Percentiles rank a stretch among this genome's conserved stretches.
Evolutionary conservation across 1,284 basidiomycete species (phyloP).

Genomic region (Ceratobasidium sp.): DNA sequence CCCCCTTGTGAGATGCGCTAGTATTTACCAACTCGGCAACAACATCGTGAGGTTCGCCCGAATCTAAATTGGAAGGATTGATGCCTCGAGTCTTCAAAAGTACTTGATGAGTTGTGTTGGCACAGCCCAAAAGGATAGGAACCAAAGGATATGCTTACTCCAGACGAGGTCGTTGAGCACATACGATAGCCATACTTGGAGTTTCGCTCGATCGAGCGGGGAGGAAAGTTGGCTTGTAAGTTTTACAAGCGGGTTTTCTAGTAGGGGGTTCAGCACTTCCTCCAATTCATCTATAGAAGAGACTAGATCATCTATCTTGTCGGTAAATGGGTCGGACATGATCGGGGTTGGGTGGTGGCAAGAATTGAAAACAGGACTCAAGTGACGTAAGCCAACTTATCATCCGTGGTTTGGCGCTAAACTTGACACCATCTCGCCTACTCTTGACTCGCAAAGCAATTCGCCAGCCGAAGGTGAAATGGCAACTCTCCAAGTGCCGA

Average conservation of each 20-base stretch:
- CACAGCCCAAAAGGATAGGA: neutral
- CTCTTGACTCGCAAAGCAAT: neutral
- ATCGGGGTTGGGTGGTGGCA: neutral
- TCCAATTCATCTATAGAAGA: conserved; percentile 76
- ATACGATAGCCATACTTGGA: conserved; percentile 80
- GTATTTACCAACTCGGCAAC: conserved; percentile 74
- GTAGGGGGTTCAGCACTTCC: conserved; percentile 70
- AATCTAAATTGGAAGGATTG: conserved; percentile 68
- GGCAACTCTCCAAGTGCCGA: too few relatives aligned
- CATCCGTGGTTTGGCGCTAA: conserved; percentile 8
- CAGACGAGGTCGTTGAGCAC: conserved; percentile 87
- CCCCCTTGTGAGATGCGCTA: neutral
- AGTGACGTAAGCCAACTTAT: neutral
- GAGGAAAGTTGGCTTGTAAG: conserved; percentile 63
- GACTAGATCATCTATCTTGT: conserved; percentile 46
- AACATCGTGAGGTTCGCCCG: conserved; percentile 69
- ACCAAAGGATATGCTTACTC: conserved; percentile 63
- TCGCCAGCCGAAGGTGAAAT: neutral
- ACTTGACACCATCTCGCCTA: too few relatives aligned
- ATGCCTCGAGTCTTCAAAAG: conserved; percentile 82
- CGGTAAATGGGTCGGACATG: conserved; percentile 36
- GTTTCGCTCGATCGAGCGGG: conserved; percentile 78
- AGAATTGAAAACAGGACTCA: neutral
- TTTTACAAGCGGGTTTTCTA: conserved; percentile 71
- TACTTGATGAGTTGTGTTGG: conserved; percentile 61